phyloP scores from a whole-genome alignment of 2,329 filamentous ascomycete genomes.

The Penicillium occitanis region DNA sequence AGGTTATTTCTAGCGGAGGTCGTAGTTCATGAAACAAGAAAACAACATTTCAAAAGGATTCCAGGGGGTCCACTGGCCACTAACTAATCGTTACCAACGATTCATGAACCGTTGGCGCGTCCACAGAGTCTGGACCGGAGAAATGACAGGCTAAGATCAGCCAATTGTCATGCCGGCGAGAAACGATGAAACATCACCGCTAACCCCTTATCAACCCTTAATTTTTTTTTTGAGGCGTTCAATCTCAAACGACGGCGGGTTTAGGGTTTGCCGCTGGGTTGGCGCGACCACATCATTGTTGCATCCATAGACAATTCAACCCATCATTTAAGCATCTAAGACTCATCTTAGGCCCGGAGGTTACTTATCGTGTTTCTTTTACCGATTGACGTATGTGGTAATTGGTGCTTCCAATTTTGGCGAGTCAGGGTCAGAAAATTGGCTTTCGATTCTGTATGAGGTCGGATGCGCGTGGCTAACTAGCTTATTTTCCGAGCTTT shows the following conservation, averaged over 20 bases:
- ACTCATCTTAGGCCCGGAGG: background rate
- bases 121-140: background rate
- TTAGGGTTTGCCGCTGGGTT: background rate
- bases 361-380: background rate
- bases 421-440: background rate
- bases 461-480: background rate
- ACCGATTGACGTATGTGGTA: background rate
- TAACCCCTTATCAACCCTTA: background rate
- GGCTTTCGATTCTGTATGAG: background rate
- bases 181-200: background rate
- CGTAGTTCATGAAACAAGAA: background rate
- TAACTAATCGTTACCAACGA: background rate
- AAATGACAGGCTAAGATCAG: background rate
- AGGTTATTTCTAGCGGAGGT: background rate
- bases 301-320: background rate
- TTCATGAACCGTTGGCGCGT: background rate
- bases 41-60: background rate
- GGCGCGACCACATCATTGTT: background rate
- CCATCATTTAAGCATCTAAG: background rate
- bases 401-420: background rate
- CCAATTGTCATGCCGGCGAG: background rate
- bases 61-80: background rate
- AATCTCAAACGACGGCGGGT: constrained; percentile 3
- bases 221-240: background rate
- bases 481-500: background rate